These are phyloP conservation scores for Hirschioporus abietinus DNA, from an alignment of 768 basidiomycete species.

Conservation along the genomic window DNA sequence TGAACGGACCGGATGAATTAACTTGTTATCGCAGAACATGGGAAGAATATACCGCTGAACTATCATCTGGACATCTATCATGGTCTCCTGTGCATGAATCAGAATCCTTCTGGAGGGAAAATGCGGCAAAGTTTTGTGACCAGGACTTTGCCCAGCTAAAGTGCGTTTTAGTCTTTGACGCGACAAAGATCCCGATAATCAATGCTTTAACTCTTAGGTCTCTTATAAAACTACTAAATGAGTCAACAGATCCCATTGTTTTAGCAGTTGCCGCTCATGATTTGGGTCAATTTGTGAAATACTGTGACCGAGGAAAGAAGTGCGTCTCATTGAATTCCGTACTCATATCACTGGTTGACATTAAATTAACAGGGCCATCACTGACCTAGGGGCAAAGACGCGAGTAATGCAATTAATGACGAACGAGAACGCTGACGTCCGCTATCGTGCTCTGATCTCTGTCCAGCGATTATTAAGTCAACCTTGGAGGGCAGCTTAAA, in stretches of 20 bases:
- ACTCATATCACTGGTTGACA: constrained; percentile 8
- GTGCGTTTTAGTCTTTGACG: constrained; percentile 34
- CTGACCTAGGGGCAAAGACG: constrained; percentile 82
- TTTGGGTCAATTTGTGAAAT: constrained; percentile 89
- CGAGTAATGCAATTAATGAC: constrained; percentile 91
- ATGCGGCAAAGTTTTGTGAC: constrained; percentile 82
- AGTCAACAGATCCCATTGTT: constrained; percentile 67
- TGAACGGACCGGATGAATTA: neutral
- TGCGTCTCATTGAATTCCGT: constrained; percentile 30
- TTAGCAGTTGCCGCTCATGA: constrained; percentile 93
- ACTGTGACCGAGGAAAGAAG: constrained; percentile 91
- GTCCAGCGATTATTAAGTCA: constrained; percentile 92
- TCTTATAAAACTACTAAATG: constrained; percentile 65
- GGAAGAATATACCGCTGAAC: constrained; percentile 91
- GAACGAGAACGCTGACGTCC: constrained; percentile 80
- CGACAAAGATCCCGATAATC: neutral
- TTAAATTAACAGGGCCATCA: constrained; percentile 51
- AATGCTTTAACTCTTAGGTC: constrained; percentile 56
- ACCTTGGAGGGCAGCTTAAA: constrained; percentile 61
- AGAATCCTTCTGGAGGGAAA: constrained; percentile 98
- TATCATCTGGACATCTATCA: constrained; percentile 83
- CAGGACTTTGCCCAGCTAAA: constrained; percentile 79
- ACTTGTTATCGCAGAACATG: constrained; percentile 61
- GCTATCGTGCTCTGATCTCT: constrained; percentile 86
- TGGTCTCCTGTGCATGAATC: constrained; percentile 97